A percentile compares a stretch with the other conserved stretches of the same genome.
Evolutionary conservation across 2,329 filamentous ascomycete genomes (phyloP).

Genomic region (Colletotrichum brevisporum): DNA sequence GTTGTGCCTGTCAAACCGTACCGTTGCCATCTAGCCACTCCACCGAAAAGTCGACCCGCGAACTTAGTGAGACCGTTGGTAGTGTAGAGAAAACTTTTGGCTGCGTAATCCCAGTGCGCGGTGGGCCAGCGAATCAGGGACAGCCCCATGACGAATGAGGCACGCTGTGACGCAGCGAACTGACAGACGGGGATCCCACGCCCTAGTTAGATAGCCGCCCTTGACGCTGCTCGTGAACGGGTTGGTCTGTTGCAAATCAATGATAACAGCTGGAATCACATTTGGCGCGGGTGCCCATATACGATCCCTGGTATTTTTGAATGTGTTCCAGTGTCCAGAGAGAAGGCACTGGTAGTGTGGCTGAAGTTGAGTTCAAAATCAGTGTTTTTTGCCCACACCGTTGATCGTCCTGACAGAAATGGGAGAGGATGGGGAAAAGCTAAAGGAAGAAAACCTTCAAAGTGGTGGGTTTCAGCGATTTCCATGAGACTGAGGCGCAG

Average conservation of each 20-base stretch:
- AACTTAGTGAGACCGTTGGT: slow-evolving; percentile 1
- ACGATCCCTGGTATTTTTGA: too few species aligned
- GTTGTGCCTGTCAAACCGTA: slow-evolving; percentile 12
- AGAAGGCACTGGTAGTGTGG: too few species aligned
- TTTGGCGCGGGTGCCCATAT: too few species aligned
- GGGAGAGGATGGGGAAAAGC: too few species aligned
- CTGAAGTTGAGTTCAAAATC: too few species aligned
- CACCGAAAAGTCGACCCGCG: slow-evolving; percentile 4
- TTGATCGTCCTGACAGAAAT: too few species aligned
- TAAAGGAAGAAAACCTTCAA: too few species aligned
- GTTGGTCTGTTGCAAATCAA: slow-evolving; percentile 3
- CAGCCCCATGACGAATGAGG: slow-evolving; percentile 30
- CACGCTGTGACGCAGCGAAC: slow-evolving; percentile 7
- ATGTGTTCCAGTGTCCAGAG: too few species aligned
- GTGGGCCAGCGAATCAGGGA: slow-evolving; percentile 31
- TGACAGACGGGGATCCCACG: slow-evolving; percentile 24
- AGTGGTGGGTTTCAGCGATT: too few species aligned
- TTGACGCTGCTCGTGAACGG: slow-evolving; percentile 9
- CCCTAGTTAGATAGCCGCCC: slow-evolving; percentile 12
- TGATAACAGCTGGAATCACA: too few species aligned
- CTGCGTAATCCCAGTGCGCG: slow-evolving; percentile 26
- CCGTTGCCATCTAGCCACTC: slow-evolving; percentile 13
- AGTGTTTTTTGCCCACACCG: too few species aligned
- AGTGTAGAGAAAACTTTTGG: slow-evolving; percentile 29
- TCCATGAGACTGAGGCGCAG: not conserved